These are phyloP conservation scores for Microbotryomycetes sp. DNA, from an alignment of 1,284 basidiomycete species.

Conservation along the genomic window DNA sequence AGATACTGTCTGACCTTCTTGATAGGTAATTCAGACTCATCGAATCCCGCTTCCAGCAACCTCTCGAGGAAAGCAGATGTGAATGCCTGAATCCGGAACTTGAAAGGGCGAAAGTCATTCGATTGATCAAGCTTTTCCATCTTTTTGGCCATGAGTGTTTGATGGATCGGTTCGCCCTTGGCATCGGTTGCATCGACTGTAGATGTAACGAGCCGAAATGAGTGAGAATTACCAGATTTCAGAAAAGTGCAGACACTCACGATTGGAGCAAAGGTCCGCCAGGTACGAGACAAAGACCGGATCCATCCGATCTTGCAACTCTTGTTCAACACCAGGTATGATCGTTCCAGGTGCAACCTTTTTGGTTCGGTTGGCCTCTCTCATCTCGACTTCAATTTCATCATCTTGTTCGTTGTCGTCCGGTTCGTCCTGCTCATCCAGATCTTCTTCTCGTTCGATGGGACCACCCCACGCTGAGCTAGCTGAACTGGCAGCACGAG, in stretches of 20 bases:
- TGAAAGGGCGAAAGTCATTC: constrained; percentile 95
- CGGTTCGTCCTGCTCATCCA: constrained; percentile 19
- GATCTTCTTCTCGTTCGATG: constrained; percentile 29
- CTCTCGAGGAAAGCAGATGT: constrained; percentile 94
- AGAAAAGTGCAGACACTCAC: constrained; percentile 50
- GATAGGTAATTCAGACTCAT: constrained; percentile 50
- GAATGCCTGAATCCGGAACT: constrained; percentile 98
- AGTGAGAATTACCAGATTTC: too few relatives aligned
- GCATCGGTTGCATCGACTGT: constrained; percentile 84
- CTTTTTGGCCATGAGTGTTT: constrained; percentile 92
- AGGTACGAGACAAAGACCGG: constrained; percentile 86
- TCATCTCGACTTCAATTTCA: constrained; percentile 12
- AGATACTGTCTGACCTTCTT: constrained; percentile 89
- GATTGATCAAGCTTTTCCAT: constrained; percentile 95
- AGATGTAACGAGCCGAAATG: too few relatives aligned
- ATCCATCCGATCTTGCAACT: constrained; percentile 76
- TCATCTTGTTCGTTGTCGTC: constrained; percentile 20
- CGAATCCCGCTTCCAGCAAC: constrained; percentile 51
- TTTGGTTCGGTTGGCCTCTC: background rate
- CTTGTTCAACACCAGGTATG: constrained; percentile 46
- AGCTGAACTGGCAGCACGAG: constrained; percentile 27
- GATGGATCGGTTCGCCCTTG: constrained; percentile 95
- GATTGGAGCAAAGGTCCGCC: constrained; percentile 80
- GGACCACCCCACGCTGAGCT: constrained; percentile 23
- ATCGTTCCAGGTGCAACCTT: constrained; percentile 24